Percentiles rank a stretch among this genome's conserved stretches.
These are phyloP conservation scores for Cercospora canescens DNA, from an alignment of 2,329 filamentous ascomycete genomes.

Conservation along the genomic window DNA sequence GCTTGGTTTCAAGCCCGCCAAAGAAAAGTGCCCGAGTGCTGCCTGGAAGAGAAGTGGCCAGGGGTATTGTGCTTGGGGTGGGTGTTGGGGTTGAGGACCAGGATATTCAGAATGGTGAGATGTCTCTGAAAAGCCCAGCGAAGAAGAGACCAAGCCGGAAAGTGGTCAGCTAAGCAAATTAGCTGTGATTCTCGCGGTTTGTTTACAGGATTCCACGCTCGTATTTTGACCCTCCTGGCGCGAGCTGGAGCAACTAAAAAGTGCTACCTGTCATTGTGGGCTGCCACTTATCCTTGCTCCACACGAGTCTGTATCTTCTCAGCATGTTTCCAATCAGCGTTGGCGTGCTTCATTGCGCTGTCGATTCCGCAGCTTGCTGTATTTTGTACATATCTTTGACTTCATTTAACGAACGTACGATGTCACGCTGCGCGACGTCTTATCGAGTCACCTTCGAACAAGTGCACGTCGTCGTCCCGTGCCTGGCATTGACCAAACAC, in stretches of 20 bases:
- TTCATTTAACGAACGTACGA: background rate
- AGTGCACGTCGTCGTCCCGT: background rate
- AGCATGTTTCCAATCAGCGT: background rate
- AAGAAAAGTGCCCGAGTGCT: constrained; percentile 37
- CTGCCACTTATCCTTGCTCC: background rate
- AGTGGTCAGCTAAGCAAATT: background rate
- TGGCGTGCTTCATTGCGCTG: background rate
- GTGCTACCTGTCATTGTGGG: background rate
- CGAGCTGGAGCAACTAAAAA: background rate
- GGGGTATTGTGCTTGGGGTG: constrained; percentile 8
- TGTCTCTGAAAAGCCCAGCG: constrained; percentile 25
- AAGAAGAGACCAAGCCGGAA: constrained; percentile 27
- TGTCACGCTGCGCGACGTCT: background rate
- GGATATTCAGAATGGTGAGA: constrained; percentile 2
- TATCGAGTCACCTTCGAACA: background rate
- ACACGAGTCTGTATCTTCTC: background rate
- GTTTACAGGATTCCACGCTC: background rate
- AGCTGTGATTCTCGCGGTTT: background rate
- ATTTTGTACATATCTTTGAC: background rate
- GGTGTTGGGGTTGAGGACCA: constrained; percentile 16
- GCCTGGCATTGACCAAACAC: background rate
- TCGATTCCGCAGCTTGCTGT: background rate
- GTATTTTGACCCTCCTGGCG: background rate
- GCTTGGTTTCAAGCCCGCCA: constrained; percentile 29
- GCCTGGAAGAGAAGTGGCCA: constrained; percentile 16